Evolutionary conservation across 2,329 filamentous ascomycete genomes (phyloP).

Genomic region (Thelonectria rubi): DNA sequence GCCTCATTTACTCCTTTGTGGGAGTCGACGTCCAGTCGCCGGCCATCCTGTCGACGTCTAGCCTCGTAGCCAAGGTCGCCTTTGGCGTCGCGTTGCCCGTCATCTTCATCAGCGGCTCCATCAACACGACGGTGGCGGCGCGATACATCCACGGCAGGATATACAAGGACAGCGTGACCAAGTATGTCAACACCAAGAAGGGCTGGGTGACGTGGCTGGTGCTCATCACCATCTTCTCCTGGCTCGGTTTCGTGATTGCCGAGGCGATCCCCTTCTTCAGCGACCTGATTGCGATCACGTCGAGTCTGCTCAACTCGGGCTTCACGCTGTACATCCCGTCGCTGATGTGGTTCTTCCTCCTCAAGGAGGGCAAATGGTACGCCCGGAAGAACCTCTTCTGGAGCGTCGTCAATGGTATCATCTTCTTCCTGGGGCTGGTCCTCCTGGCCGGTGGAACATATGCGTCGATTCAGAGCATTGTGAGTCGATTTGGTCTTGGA

Average conservation of each 20-base stretch:
- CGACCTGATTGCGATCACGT: slow-evolving; percentile 64
- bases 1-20: slow-evolving; percentile 72
- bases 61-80: slow-evolving; percentile 65
- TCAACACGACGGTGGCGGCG: slow-evolving; percentile 57
- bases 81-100: slow-evolving; percentile 73
- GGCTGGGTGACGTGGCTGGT: slow-evolving; percentile 61
- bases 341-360: slow-evolving; percentile 51
- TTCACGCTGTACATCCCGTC: slow-evolving; percentile 50
- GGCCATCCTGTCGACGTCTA: slow-evolving; percentile 68
- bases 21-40: slow-evolving; percentile 68
- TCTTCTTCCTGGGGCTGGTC: slow-evolving; percentile 26
- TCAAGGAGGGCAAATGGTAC: slow-evolving; percentile 35
- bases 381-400: slow-evolving; percentile 24
- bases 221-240: slow-evolving; percentile 65
- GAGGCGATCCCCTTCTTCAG: slow-evolving; percentile 77
- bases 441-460: slow-evolving; percentile 26
- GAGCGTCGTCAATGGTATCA: slow-evolving; percentile 16
- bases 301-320: slow-evolving; percentile 56
- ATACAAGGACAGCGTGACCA: slow-evolving; percentile 29
- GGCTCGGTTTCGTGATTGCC: slow-evolving; percentile 57
- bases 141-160: slow-evolving; percentile 48
- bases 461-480: slow-evolving; percentile 24
- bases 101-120: slow-evolving; percentile 73
- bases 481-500: slow-evolving; percentile 10
- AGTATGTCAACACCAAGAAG: slow-evolving; percentile 31